These are phyloP conservation scores for Chenopodium quinoa DNA, from an alignment of 148 eudicot species.

Conservation along the genomic window DNA sequence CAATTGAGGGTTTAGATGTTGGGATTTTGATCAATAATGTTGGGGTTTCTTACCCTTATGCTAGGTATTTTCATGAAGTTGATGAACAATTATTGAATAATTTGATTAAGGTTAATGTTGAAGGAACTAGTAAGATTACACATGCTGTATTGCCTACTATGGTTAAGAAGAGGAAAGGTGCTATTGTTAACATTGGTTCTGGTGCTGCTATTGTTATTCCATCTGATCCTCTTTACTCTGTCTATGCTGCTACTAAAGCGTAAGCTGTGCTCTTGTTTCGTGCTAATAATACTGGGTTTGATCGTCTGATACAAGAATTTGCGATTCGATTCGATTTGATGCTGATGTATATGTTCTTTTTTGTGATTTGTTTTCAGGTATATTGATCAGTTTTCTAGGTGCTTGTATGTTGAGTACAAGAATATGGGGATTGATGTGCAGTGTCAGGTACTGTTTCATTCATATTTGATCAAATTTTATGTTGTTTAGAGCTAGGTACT, in stretches of 20 bases:
- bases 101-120: conserved; percentile 48
- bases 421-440: conserved; percentile 71
- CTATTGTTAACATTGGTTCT: conserved; percentile 63
- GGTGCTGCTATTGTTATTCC: conserved; percentile 53
- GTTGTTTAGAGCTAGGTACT: not conserved
- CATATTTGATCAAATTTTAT: not conserved
- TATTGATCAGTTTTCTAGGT: conserved; percentile 53
- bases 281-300: not conserved
- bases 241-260: conserved; percentile 69
- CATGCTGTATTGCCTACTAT: conserved; percentile 42
- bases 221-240: conserved; percentile 49
- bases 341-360: conserved; percentile 1
- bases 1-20: conserved; percentile 45
- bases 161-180: conserved; percentile 51
- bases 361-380: conserved; percentile 37
- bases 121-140: conserved; percentile 44
- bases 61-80: conserved; percentile 53
- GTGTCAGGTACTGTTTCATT: conserved; percentile 51
- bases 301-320: not conserved
- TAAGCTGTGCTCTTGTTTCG: conserved; percentile 18
- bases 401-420: conserved; percentile 62
- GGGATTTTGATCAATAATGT: conserved; percentile 61
- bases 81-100: conserved; percentile 33
- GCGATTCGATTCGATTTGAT: not conserved
- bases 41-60: conserved; percentile 50